Conservation (phyloP, 441 rosid species). For the Populus hybrid region DNA sequence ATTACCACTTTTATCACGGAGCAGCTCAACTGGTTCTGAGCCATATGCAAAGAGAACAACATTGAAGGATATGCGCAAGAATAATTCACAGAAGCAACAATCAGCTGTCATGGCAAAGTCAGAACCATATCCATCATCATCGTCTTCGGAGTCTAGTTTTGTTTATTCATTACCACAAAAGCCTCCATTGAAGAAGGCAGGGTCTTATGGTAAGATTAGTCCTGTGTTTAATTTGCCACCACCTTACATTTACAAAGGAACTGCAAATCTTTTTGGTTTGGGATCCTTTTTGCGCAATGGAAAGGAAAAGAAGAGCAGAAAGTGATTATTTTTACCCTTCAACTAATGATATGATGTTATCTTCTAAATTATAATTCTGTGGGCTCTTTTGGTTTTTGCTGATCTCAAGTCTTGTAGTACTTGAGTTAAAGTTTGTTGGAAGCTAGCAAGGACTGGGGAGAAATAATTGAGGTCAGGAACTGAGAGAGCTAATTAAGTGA, state of each 20-base stretch:
- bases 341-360: neutral
- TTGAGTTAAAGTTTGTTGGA: neutral
- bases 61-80: constrained; percentile 34
- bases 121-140: neutral
- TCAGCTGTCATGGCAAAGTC: constrained; percentile 22
- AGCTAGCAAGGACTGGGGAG: neutral
- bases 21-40: constrained; percentile 67
- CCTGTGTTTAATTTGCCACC: constrained; percentile 71
- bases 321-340: constrained; percentile 17
- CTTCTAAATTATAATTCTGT: neutral
- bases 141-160: constrained; percentile 31
- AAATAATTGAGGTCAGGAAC: neutral
- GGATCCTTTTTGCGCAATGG: constrained; percentile 56
- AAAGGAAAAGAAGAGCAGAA: constrained; percentile 55
- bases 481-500: neutral
- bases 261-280: constrained; percentile 52
- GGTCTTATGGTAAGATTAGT: constrained; percentile 34
- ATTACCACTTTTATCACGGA: constrained; percentile 57
- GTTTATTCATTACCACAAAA: constrained; percentile 45
- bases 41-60: constrained; percentile 28
- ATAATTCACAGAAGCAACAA: constrained; percentile 32
- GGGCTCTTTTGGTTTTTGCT: neutral
- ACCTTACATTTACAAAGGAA: constrained; percentile 49
- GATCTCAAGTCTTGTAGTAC: neutral
- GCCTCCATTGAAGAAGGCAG: constrained; percentile 47